phyloP scores from a whole-genome alignment of 2,329 filamentous ascomycete genomes.

The Pyrenophora teres region DNA sequence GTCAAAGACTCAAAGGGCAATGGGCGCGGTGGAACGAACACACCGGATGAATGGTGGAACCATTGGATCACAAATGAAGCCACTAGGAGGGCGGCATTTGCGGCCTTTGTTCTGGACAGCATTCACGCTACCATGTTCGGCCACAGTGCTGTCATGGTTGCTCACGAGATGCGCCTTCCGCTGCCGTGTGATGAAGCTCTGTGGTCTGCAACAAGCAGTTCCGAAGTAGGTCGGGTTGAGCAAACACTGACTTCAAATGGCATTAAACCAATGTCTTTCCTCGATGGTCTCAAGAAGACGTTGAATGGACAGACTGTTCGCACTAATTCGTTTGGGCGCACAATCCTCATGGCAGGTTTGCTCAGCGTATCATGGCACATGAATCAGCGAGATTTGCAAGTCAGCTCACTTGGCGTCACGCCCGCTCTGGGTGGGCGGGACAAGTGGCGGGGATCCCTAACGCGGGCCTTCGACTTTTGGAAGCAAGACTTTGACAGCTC shows the following conservation, averaged over 20 bases:
- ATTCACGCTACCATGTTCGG: conserved; percentile 98
- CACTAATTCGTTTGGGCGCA: conserved; percentile 92
- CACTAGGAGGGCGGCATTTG: conserved; percentile 86
- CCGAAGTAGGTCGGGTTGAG: conserved; percentile 84
- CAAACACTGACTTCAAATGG: conserved; percentile 78
- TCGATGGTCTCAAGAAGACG: conserved; percentile 88
- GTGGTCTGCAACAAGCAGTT: conserved; percentile 87
- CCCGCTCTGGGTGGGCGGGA: conserved; percentile 83
- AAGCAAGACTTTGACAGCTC: conserved; percentile 88
- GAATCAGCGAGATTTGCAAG: conserved; percentile 92
- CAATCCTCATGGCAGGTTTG: conserved; percentile 90
- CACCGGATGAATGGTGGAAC: conserved; percentile 89
- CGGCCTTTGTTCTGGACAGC: conserved; percentile 92
- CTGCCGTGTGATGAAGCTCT: conserved; percentile 90
- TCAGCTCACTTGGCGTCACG: conserved; percentile 81
- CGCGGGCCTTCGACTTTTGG: conserved; percentile 91
- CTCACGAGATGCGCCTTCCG: conserved; percentile 89
- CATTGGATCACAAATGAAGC: conserved; percentile 95
- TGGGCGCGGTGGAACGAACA: conserved; percentile 60
- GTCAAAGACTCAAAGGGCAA: conserved; percentile 64
- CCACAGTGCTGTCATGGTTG: conserved; percentile 95
- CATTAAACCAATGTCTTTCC: conserved; percentile 81
- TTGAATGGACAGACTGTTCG: conserved; percentile 82
- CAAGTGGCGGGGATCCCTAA: conserved; percentile 86
- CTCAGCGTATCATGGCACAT: conserved; percentile 96